These are phyloP conservation scores for Microcera coccophila DNA, from an alignment of 2,329 filamentous ascomycete species.

Conservation along the genomic window DNA sequence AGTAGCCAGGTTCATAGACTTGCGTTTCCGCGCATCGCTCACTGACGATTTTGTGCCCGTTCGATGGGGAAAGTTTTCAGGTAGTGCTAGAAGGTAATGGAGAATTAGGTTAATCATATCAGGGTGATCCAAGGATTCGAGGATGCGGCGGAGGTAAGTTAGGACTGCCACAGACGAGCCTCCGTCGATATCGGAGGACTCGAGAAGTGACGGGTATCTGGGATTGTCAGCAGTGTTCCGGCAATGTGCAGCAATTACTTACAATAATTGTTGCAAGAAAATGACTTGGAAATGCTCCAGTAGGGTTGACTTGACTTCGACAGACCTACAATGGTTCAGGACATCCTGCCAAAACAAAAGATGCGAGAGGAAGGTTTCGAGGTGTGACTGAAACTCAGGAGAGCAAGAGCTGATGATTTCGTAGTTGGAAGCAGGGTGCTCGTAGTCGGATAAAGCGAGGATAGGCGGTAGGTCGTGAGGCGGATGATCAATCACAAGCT, in stretches of 20 bases:
- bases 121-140: constrained; percentile 87
- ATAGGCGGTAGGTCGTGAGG: constrained; percentile 74
- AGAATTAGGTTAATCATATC: constrained; percentile 93
- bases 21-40: constrained; percentile 72
- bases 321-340: constrained; percentile 87
- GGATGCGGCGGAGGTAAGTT: constrained; percentile 84
- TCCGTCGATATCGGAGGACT: constrained; percentile 95
- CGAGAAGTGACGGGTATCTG: constrained; percentile 89
- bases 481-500: constrained; percentile 77
- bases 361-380: constrained; percentile 92
- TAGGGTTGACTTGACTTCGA: constrained; percentile 86
- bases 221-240: constrained; percentile 5
- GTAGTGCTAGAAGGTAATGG: constrained; percentile 83
- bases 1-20: constrained; percentile 82
- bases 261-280: constrained; percentile 92
- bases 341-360: constrained; percentile 98
- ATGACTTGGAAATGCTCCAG: constrained; percentile 96
- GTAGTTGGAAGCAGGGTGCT: constrained; percentile 64
- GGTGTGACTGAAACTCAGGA: constrained; percentile 73
- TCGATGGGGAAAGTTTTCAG: constrained; percentile 47
- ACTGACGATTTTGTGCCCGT: constrained; percentile 47
- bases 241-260: constrained; percentile 30
- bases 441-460: constrained; percentile 83
- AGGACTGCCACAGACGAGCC: constrained; percentile 94
- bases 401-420: constrained; percentile 72